Evolutionary conservation across 2,329 filamentous ascomycete genomes (phyloP).

Genomic region (Grosmannia penicillata): DNA sequence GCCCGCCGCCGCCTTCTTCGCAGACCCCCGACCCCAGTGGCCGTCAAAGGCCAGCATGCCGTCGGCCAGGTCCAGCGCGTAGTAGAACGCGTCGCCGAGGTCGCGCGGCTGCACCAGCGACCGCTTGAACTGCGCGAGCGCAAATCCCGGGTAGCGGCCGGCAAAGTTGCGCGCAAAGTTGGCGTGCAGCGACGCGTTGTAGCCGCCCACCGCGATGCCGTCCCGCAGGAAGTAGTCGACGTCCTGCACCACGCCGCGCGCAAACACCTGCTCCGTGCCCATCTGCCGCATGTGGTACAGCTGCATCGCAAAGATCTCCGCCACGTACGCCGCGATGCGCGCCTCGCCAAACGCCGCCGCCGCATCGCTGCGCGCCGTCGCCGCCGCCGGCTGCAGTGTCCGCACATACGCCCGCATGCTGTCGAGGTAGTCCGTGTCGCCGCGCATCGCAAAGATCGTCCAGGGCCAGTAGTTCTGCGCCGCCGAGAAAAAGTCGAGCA

Average conservation of each 20-base stretch:
- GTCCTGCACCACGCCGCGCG: constrained; percentile 57
- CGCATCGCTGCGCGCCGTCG: constrained; percentile 39
- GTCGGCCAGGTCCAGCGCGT: constrained; percentile 62
- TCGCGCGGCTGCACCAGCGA: constrained; percentile 44
- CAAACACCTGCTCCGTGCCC: constrained; percentile 47
- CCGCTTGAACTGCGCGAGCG: constrained; percentile 66
- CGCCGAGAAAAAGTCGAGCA: constrained; percentile 75
- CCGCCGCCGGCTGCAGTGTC: constrained; percentile 34
- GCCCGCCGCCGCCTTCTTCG: too few relatives aligned
- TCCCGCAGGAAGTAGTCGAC: constrained; percentile 68
- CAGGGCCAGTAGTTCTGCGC: constrained; percentile 94
- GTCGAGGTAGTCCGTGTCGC: constrained; percentile 58
- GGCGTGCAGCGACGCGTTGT: constrained; percentile 74
- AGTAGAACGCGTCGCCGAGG: constrained; percentile 69
- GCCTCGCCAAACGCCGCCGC: constrained; percentile 46
- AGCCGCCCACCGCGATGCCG: constrained; percentile 63
- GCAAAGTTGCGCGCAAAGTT: constrained; percentile 79
- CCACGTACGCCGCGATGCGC: constrained; percentile 64
- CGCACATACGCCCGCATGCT: constrained; percentile 58
- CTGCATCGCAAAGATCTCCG: constrained; percentile 82
- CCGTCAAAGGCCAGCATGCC: constrained; percentile 63
- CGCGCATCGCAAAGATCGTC: constrained; percentile 69
- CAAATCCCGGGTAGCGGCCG: constrained; percentile 57
- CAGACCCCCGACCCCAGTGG: too few relatives aligned
- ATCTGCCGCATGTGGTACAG: constrained; percentile 73